Base-by-base conservation (phyloP, 768 basidiomycete species). In the Boletus rubroflammeus region DNA sequence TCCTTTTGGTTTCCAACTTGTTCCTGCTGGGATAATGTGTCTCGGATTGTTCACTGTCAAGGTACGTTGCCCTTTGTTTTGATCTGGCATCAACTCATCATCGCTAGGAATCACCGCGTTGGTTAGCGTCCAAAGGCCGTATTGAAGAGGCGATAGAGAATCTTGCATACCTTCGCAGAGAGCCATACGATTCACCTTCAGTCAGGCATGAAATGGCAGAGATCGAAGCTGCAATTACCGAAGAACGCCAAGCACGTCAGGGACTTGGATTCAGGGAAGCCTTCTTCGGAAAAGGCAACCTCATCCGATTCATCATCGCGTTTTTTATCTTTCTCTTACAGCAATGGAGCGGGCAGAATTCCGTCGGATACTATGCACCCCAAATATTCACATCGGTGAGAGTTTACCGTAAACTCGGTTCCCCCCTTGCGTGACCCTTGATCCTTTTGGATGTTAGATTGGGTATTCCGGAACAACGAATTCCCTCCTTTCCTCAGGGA, bases 341-440 rank as follows among this genome's bases (percentile, higher is more conserved):
- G 60, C 89, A 93, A 65, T 91, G 85, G 85, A 79, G 81, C 45
- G 92, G 92, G 1, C 91, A 93, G 67, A 90, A 93, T 71, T 85
- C 86, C 0, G 86, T 93, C 59, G 81, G 80, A 41, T 86, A 90
- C 66, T 88, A 89, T 56, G 84, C 86, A 1, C 85, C 88, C 5
- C 84, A 85, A 62, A 86, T 89, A 57, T 89, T 90, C 67, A 71
- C 75, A 9, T 81, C 86, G 19, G 82, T 85, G 56, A 61, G 77
- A 14, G 14, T n/a, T 68, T 31, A 31, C 26, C 40, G 1, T 52
- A 3, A 11, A 26, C 10, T 44, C 32, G 36, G n/a, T 47, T 25
- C 23, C 23, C 23, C n/a, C 44, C 7, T 32, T n/a, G 31, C 4
- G 19, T 43, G 15, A 36, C 34, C 1, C 15, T 46, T 59, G 10